Percentiles rank a stretch among this genome's conserved stretches.
phyloP scores from a whole-genome alignment of 305 asterid species.

The Solanum hybrid region DNA sequence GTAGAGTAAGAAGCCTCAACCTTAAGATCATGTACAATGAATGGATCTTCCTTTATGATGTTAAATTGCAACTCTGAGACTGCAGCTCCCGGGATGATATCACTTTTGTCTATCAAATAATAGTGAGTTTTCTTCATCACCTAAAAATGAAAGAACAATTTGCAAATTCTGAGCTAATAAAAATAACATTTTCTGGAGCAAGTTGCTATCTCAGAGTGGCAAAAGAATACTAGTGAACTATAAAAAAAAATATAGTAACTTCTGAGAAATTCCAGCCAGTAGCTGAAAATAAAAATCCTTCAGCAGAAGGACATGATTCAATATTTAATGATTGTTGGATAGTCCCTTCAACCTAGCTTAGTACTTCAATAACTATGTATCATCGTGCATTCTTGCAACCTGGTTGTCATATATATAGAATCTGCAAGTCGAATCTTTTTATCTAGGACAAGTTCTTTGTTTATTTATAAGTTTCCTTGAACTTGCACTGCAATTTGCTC shows the following conservation, averaged over 20 bases:
- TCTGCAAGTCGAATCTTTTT: neutral
- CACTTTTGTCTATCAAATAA: constrained; percentile 78
- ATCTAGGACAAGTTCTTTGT: neutral
- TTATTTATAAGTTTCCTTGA: neutral
- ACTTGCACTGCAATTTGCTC: neutral
- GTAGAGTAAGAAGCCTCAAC: constrained; percentile 20
- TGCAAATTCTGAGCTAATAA: constrained; percentile 4
- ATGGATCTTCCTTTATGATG: constrained; percentile 70
- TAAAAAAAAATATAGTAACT: neutral
- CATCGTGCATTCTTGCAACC: neutral
- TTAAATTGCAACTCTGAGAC: constrained; percentile 84
- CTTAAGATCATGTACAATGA: constrained; percentile 59
- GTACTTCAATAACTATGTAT: neutral
- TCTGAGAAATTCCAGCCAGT: neutral
- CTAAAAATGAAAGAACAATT: constrained; percentile 32
- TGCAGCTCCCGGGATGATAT: constrained; percentile 76
- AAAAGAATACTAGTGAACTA: neutral
- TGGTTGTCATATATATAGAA: neutral
- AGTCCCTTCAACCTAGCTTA: neutral
- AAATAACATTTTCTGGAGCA: neutral
- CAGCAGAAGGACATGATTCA: neutral
- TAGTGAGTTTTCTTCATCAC: constrained; percentile 96
- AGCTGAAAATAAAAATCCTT: neutral
- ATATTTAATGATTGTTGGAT: neutral
- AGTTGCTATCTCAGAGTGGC: neutral